Evolutionary conservation across 169 alveolate species (phyloP).

Genomic region (Perkinsus chesapeaki): DNA sequence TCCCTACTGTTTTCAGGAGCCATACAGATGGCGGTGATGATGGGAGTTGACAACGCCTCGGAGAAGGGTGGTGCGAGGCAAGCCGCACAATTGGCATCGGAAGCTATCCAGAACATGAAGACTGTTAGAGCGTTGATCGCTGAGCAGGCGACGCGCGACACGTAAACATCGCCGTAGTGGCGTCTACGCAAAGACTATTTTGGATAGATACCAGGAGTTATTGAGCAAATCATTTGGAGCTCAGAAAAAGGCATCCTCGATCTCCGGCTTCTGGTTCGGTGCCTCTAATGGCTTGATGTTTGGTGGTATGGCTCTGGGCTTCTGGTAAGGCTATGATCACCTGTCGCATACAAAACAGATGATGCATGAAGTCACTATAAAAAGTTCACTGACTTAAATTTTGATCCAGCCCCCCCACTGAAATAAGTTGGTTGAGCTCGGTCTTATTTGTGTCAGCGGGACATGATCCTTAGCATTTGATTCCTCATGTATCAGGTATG

Average conservation of each 20-base stretch:
- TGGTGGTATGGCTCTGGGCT: neutral
- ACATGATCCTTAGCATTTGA: too few species aligned
- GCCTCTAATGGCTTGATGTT: neutral
- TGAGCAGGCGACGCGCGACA: neutral
- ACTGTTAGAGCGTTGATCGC: constrained; percentile 50
- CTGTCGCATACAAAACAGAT: too few species aligned
- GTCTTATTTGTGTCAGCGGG: too few species aligned
- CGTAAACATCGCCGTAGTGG: too few species aligned
- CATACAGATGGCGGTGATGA: neutral
- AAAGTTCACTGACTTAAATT: too few species aligned
- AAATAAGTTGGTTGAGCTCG: too few species aligned
- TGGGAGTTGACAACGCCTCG: neutral
- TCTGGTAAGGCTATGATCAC: constrained; percentile 1
- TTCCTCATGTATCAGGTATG: too few species aligned
- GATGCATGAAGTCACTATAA: too few species aligned
- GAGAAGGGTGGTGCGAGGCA: constrained; percentile 14
- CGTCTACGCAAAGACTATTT: neutral
- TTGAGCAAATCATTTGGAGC: neutral
- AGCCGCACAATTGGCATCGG: constrained; percentile 49
- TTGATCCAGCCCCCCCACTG: too few species aligned
- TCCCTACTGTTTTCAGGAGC: neutral
- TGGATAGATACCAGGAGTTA: neutral
- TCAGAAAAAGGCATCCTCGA: neutral
- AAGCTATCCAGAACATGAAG: constrained; percentile 53
- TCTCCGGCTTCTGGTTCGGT: neutral